These are phyloP conservation scores for Dendryphion nanum DNA, from an alignment of 2,329 filamentous ascomycete genomes.

Conservation along the genomic window DNA sequence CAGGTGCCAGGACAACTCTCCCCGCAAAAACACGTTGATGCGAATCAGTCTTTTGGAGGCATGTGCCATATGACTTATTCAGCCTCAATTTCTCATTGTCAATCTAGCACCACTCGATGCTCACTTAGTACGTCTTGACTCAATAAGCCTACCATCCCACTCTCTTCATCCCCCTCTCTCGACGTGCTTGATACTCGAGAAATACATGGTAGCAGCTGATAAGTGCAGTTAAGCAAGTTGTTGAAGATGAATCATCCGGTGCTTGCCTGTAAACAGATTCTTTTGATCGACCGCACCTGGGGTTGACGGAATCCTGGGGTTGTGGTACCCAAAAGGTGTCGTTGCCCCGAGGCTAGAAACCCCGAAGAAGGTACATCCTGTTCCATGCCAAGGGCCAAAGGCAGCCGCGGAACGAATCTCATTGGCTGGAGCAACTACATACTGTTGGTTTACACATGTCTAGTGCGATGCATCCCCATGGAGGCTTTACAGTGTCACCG, in stretches of 20 bases:
- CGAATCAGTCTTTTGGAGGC: no score
- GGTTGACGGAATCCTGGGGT: no score
- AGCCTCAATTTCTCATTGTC: constrained; percentile 1
- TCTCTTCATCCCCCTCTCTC: no score
- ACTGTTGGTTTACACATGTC: background rate
- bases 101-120: background rate
- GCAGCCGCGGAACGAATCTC: constrained; percentile 1
- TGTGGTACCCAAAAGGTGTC: no score
- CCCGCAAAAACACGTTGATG: no score
- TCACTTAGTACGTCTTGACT: no score
- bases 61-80: no score
- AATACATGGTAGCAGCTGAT: background rate
- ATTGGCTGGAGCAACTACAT: background rate
- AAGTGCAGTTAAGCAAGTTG: background rate
- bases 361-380: background rate
- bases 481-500: no score
- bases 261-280: background rate
- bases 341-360: rapidly evolving
- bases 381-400: background rate
- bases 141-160: no score
- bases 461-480: background rate
- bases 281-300: no score
- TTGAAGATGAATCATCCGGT: background rate
- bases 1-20: no score
- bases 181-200: background rate